Base-by-base conservation (phyloP, 148 eudicot species). In the Nyssa sinensis region DNA sequence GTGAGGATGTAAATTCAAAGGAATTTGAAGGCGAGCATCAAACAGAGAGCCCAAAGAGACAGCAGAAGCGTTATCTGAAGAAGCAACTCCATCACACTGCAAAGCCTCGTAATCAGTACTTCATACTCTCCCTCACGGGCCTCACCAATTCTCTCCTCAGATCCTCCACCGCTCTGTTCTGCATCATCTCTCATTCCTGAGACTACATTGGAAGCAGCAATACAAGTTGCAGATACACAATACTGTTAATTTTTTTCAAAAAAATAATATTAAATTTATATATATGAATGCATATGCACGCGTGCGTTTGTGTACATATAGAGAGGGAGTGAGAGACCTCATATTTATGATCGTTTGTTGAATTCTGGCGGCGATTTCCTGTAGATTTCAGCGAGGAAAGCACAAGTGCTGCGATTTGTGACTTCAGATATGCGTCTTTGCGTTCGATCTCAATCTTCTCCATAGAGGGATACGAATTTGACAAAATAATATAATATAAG, bases 61-160 rank as follows among this genome's bases (percentile, higher is more conserved):
- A 80, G 53, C 29, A 84, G 37, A 53, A 78, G 37, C 37, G 62
- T 30, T 25, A 78, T 67, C 77, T 71, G 67, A 68, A 80, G 24
- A 69, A 74, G 61, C 62, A 78, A 64, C 75, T 80, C 84, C 66
- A 70, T 9, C 44, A 75, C 17, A 55, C 74, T 64, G 41, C 79
- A 77, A 23, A 81, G 57, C 72, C 59, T 80, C 32, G 78, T 31
- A 32, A 65, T 80, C 66, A 53, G 74, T 66, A 77, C 77, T 64
- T 71, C 74, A 63, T 30, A 28, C 81, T 74, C 74, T 77, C 84
- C 57, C 59, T 68, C n/a, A n/a, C n/a, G n/a, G n/a, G n/a, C n/a
- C n/a, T n/a, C 67, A 77, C 72, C 28, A 84, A 70, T 51, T 81
- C 75, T 30, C 53, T 71, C 77, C 67, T 77, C 81, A 80, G 51